Conservation (phyloP, 1,284 basidiomycete species). For the Cryptococcus floricola region DNA sequence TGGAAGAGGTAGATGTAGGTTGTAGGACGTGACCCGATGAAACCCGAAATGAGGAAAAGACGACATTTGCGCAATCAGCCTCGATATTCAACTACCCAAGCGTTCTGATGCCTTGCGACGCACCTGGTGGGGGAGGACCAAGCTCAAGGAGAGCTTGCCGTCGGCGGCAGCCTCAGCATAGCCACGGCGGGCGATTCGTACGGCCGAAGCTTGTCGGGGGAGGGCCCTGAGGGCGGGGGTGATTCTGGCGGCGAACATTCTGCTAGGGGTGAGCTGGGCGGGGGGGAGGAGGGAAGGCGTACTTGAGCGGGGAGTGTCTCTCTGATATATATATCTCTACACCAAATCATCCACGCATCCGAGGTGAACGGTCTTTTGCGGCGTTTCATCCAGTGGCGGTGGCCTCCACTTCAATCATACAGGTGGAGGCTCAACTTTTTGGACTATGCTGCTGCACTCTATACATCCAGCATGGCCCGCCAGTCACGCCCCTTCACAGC, state of each 20-base stretch:
- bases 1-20: not conserved
- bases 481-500: constrained; percentile 23
- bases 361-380: not conserved
- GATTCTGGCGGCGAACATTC: constrained; percentile 42
- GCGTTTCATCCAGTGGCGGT: not conserved
- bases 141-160: constrained; percentile 79
- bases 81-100: not conserved
- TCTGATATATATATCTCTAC: too few species aligned
- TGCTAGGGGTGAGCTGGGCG: not conserved
- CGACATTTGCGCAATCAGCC: not conserved
- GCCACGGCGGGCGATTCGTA: constrained; percentile 60
- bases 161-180: constrained; percentile 73
- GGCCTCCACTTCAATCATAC: constrained; percentile 3
- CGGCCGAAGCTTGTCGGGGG: constrained; percentile 35
- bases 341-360: not conserved
- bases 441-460: not conserved
- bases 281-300: not conserved
- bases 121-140: constrained; percentile 90
- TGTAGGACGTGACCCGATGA: not conserved
- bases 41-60: not conserved
- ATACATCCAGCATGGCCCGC: constrained; percentile 12
- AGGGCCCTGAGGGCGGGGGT: constrained; percentile 44
- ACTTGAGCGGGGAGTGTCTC: not conserved
- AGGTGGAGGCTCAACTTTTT: constrained; percentile 9
- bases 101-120: constrained; percentile 35